Percentiles rank a stretch among this genome's conserved stretches.
These are phyloP conservation scores for Ceratocystis albifundus DNA, from an alignment of 2,329 filamentous ascomycete species.

Conservation along the genomic window DNA sequence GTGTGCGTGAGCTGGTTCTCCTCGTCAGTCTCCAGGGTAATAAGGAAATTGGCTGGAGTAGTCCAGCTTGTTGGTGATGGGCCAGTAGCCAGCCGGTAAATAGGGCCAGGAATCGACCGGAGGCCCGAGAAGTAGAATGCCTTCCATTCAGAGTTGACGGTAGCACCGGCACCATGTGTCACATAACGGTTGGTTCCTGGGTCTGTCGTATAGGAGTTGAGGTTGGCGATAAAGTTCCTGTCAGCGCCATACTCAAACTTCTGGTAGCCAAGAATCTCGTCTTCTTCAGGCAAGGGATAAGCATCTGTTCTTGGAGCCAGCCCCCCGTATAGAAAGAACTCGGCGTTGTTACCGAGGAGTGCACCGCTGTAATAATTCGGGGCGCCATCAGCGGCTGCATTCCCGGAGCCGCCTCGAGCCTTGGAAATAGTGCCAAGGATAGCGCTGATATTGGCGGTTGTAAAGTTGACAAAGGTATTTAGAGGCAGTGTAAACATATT, in stretches of 20 bases:
- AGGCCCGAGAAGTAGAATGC: constrained; percentile 62
- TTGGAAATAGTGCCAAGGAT: constrained; percentile 43
- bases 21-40: constrained; percentile 46
- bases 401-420: constrained; percentile 36
- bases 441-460: constrained; percentile 35
- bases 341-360: constrained; percentile 52
- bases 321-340: constrained; percentile 56
- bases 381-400: constrained; percentile 40
- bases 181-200: constrained; percentile 47
- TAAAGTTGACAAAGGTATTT: constrained; percentile 31
- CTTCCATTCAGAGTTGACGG: constrained; percentile 56
- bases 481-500: constrained; percentile 50
- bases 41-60: constrained; percentile 42
- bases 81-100: constrained; percentile 30
- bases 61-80: constrained; percentile 25
- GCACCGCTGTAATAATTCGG: constrained; percentile 51
- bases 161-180: constrained; percentile 52
- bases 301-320: constrained; percentile 32
- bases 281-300: constrained; percentile 32
- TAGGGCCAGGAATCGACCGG: constrained; percentile 40
- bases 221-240: not conserved
- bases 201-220: constrained; percentile 34
- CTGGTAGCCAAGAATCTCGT: constrained; percentile 42
- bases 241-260: constrained; percentile 39
- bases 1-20: constrained; percentile 36